Conservation (phyloP, 306 rosid genomes). For the Bauhinia variegata region DNA sequence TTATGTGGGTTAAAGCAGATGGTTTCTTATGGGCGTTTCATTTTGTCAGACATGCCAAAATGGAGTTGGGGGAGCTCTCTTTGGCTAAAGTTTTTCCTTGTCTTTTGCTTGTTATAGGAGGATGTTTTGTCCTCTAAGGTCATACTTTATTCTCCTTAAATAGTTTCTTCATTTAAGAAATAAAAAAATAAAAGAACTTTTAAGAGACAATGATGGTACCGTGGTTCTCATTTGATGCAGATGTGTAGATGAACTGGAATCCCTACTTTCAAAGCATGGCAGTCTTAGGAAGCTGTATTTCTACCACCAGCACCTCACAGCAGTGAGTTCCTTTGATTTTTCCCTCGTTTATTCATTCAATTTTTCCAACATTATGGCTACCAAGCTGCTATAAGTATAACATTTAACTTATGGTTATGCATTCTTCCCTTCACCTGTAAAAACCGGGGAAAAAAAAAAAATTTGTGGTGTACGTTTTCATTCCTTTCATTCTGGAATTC, state of each 20-base stretch:
- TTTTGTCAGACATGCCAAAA: slow-evolving; percentile 15
- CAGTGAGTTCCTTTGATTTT: slow-evolving; percentile 58
- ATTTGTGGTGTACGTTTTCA: slow-evolving; percentile 6
- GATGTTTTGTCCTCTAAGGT: not conserved
- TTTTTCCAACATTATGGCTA: slow-evolving; percentile 25
- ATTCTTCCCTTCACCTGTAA: no score
- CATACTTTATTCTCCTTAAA: not conserved
- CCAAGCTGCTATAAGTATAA: slow-evolving; percentile 7
- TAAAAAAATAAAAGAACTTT: not conserved
- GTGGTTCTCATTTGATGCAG: slow-evolving; percentile 52
- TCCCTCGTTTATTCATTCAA: slow-evolving; percentile 11
- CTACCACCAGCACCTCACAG: slow-evolving; percentile 93
- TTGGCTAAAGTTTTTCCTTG: not conserved
- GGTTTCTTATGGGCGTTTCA: not conserved
- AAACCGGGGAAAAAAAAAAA: no score
- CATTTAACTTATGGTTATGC: slow-evolving; percentile 26
- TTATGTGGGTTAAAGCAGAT: slow-evolving; percentile 6
- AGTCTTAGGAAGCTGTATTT: slow-evolving; percentile 92
- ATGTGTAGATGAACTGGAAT: slow-evolving; percentile 94
- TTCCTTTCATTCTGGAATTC: slow-evolving; percentile 37
- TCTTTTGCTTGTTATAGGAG: slow-evolving; percentile 18
- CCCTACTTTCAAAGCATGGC: slow-evolving; percentile 86
- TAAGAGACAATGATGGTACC: slow-evolving; percentile 23
- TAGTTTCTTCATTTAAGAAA: not conserved
- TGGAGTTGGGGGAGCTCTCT: not conserved